Conservation (phyloP, 225 moss, liverwort and hornwort genomes). For the Thuidium tamariscinum region DNA sequence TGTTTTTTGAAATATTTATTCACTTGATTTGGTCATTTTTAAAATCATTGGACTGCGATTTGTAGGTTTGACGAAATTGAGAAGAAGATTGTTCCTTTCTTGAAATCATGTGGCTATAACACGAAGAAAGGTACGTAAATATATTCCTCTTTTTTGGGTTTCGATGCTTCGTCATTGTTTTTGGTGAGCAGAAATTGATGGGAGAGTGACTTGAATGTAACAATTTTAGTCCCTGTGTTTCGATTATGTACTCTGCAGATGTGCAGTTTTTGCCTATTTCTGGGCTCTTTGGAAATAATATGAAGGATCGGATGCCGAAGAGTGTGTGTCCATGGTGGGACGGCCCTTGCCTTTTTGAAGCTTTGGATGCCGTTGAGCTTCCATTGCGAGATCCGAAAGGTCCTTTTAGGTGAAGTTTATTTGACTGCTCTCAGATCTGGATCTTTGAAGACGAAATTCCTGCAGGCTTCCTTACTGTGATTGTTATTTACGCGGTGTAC, state of each 20-base stretch:
- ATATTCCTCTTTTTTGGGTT: background rate
- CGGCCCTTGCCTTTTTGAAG: slow-evolving; percentile 85
- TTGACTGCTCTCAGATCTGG: background rate
- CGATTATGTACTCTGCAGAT: slow-evolving; percentile 29
- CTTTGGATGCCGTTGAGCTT: slow-evolving; percentile 78
- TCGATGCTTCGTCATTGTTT: background rate
- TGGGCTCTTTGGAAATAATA: slow-evolving; percentile 65
- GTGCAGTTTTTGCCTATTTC: slow-evolving; percentile 89
- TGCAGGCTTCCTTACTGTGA: background rate
- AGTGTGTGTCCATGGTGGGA: slow-evolving; percentile 79
- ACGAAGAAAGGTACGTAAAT: slow-evolving; percentile 50
- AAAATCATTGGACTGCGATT: background rate
- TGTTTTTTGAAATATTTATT: background rate
- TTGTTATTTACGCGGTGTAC: background rate
- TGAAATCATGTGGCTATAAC: slow-evolving; percentile 70
- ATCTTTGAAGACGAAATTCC: background rate
- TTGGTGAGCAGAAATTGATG: background rate
- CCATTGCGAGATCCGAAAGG: slow-evolving; percentile 67
- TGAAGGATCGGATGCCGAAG: slow-evolving; percentile 64
- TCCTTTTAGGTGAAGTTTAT: slow-evolving; percentile 46
- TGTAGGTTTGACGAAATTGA: slow-evolving; percentile 82
- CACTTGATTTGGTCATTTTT: background rate
- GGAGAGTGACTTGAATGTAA: background rate
- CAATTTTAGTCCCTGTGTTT: background rate
- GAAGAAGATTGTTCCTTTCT: slow-evolving; percentile 71